These are phyloP conservation scores for Fusarium palustre DNA, from an alignment of 2,329 filamentous ascomycete species.

Conservation along the genomic window DNA sequence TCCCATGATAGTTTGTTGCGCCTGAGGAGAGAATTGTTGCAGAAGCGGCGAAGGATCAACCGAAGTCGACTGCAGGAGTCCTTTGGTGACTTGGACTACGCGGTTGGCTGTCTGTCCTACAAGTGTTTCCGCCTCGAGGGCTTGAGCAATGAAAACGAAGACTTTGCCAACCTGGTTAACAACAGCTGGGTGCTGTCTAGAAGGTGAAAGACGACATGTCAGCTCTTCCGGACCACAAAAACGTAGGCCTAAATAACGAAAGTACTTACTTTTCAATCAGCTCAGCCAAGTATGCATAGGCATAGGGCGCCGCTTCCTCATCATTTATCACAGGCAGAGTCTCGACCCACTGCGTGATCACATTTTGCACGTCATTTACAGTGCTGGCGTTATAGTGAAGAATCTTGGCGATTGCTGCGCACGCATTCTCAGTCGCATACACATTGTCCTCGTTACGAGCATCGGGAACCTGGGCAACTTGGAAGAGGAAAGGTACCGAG, in stretches of 20 bases:
- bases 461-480: constrained; percentile 82
- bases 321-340: constrained; percentile 94
- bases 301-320: constrained; percentile 96
- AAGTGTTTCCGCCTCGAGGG: constrained; percentile 89
- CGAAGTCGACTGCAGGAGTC: constrained; percentile 77
- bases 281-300: constrained; percentile 90
- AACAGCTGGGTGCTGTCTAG: constrained; percentile 86
- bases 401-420: constrained; percentile 96
- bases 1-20: constrained; percentile 81
- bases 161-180: constrained; percentile 81
- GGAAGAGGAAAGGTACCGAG: constrained; percentile 84
- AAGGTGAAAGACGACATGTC: constrained; percentile 36
- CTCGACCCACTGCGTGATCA: constrained; percentile 87
- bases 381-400: constrained; percentile 87
- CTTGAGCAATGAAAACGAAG: constrained; percentile 87
- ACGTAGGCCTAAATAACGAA: not conserved
- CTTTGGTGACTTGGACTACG: constrained; percentile 82
- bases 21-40: constrained; percentile 79
- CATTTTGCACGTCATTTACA: constrained; percentile 79
- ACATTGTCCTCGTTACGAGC: constrained; percentile 92
- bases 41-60: constrained; percentile 82
- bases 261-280: constrained; percentile 90
- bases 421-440: constrained; percentile 97
- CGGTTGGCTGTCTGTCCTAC: constrained; percentile 84
- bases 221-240: constrained; percentile 31